phyloP scores from a whole-genome alignment of 2,329 filamentous ascomycete species.

The Claviceps purpurea region DNA sequence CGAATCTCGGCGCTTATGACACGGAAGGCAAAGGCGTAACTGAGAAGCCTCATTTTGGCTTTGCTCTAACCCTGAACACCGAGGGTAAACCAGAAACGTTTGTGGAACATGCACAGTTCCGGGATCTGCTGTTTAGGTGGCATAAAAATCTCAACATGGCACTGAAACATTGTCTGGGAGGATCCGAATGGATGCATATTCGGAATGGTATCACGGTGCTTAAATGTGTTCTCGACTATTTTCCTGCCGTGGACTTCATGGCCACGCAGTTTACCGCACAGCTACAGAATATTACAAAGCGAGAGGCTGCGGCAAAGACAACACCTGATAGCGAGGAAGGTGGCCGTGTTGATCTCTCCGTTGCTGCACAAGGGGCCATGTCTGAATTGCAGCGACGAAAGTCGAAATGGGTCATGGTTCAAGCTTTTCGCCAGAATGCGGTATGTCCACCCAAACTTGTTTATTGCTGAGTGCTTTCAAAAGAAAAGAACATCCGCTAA shows the following conservation, averaged over 20 bases:
- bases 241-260: constrained; percentile 85
- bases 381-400: constrained; percentile 56
- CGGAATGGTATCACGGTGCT: constrained; percentile 87
- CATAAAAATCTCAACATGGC: constrained; percentile 71
- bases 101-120: constrained; percentile 76
- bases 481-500: not conserved
- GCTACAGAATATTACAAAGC: constrained; percentile 50
- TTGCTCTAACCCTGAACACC: constrained; percentile 58
- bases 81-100: constrained; percentile 54
- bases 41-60: constrained; percentile 55
- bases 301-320: constrained; percentile 40
- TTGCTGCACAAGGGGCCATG: constrained; percentile 58
- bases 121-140: constrained; percentile 77
- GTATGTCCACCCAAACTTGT: constrained; percentile 25
- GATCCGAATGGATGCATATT: constrained; percentile 93
- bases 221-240: constrained; percentile 65
- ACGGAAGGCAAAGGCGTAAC: constrained; percentile 51
- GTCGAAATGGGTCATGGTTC: constrained; percentile 58
- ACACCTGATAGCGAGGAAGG: constrained; percentile 38
- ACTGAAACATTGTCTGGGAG: constrained; percentile 67
- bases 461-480: not conserved
- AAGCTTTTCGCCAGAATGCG: constrained; percentile 54
- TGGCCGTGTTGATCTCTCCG: constrained; percentile 58
- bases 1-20: constrained; percentile 64
- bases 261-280: constrained; percentile 52